phyloP scores from a whole-genome alignment of 352 stramenopile genomes.

The Globisporangium middletonii region DNA sequence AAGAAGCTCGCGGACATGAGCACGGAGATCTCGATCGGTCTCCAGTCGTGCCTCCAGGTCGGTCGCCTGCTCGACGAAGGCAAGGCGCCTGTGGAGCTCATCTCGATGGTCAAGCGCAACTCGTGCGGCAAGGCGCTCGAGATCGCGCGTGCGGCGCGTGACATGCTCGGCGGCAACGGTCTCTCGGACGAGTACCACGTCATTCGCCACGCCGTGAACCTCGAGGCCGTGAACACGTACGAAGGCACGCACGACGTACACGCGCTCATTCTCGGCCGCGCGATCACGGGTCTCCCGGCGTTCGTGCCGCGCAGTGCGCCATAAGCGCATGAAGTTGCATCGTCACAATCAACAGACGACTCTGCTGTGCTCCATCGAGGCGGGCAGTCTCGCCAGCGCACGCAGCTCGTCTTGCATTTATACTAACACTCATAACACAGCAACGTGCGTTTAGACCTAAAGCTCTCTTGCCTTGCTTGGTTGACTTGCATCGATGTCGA shows the following conservation, averaged over 20 bases:
- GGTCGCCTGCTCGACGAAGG: constrained; percentile 88
- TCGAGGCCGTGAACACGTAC: constrained; percentile 99
- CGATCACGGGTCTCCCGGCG: constrained; percentile 93
- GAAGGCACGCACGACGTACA: constrained; percentile 99
- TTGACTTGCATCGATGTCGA: too few species aligned
- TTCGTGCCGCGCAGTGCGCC: constrained; percentile 89
- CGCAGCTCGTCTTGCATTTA: too few species aligned
- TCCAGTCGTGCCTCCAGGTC: constrained; percentile 90
- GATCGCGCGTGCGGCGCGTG: constrained; percentile 87
- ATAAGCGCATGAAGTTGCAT: constrained; percentile 19
- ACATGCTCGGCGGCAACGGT: constrained; percentile 98
- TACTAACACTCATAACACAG: too few species aligned
- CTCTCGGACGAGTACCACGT: constrained; percentile 99
- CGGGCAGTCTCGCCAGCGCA: too few species aligned
- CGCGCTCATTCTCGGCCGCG: constrained; percentile 95
- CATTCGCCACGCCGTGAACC: constrained; percentile 96
- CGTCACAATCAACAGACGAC: not conserved
- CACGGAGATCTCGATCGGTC: constrained; percentile 94
- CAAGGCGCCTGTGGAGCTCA: constrained; percentile 83
- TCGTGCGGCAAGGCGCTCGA: constrained; percentile 94
- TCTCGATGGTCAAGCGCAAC: constrained; percentile 95
- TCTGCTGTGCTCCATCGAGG: too few species aligned
- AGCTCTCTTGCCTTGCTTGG: too few species aligned
- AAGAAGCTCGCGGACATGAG: constrained; percentile 98
- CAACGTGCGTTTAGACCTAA: too few species aligned